Evolutionary conservation across 768 basidiomycete species (phyloP).

Genomic region (Boletellus ananas): DNA sequence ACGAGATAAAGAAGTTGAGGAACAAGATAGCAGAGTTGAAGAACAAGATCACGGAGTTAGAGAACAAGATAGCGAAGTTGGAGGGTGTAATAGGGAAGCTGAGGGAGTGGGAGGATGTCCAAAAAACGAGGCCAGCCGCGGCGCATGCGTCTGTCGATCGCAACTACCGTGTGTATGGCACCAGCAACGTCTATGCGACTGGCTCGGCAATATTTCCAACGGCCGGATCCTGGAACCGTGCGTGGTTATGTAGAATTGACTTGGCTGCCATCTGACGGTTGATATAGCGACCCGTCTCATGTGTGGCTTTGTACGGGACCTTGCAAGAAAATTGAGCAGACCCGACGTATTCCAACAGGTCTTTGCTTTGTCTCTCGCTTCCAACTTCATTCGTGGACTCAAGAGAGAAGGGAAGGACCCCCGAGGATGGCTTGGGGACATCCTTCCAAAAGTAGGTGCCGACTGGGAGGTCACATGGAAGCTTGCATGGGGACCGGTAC

Average conservation of each 20-base stretch:
- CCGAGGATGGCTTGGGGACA: not conserved
- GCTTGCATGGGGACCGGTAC: conserved; percentile 10
- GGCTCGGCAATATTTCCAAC: conserved; percentile 17
- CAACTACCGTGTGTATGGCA: conserved; percentile 11
- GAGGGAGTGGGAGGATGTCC: not conserved
- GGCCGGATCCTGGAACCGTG: conserved; percentile 17
- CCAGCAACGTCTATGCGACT: conserved; percentile 18
- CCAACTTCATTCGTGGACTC: conserved; percentile 7
- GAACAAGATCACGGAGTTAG: no score
- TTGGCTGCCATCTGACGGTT: not conserved
- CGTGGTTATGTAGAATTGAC: not conserved
- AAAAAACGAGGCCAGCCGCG: not conserved
- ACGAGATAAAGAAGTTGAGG: no score
- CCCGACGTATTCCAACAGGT: conserved; percentile 16
- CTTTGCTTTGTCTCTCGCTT: conserved; percentile 6
- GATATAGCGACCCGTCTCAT: conserved; percentile 8
- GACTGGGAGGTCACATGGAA: no score
- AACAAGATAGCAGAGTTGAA: no score
- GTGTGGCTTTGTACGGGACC: conserved; percentile 12
- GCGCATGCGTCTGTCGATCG: conserved; percentile 6
- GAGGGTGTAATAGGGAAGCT: no score
- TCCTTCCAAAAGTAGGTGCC: not conserved
- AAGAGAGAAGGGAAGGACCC: not conserved
- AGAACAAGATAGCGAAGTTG: no score
- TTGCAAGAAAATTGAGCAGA: conserved; percentile 7